Conservation (phyloP, 495 filamentous ascomycete species). For the Podospora anserina region DNA sequence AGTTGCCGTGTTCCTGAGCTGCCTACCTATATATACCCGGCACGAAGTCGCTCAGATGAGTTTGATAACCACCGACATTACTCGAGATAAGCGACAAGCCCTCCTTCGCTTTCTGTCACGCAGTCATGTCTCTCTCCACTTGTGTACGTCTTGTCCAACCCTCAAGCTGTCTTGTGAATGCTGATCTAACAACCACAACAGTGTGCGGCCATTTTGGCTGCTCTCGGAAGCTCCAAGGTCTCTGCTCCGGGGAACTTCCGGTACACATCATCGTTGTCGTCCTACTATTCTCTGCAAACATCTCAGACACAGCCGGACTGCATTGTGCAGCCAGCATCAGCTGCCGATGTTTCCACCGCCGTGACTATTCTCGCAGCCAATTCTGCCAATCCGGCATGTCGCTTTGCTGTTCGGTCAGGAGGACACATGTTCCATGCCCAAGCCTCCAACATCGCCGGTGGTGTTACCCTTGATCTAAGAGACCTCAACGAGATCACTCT, state of each 20-base stretch:
- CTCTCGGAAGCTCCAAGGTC: neutral
- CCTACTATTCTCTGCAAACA: neutral
- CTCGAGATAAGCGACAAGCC: neutral
- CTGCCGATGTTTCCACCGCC: neutral
- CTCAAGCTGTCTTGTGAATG: neutral
- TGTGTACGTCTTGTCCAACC: neutral
- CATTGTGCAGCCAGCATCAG: neutral
- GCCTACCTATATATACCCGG: neutral
- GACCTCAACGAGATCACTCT: slow-evolving; percentile 1
- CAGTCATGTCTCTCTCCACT: neutral
- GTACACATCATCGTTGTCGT: neutral
- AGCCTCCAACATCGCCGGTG: neutral
- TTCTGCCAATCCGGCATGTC: neutral
- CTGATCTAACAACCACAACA: neutral
- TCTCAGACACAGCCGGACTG: neutral
- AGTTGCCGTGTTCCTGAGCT: neutral
- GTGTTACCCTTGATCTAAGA: neutral
- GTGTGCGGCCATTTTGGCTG: neutral
- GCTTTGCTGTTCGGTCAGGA: neutral
- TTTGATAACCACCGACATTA: neutral
- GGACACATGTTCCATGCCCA: neutral
- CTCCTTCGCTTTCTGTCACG: neutral
- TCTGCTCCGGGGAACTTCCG: neutral
- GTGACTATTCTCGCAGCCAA: neutral
- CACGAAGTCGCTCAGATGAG: neutral